A percentile compares a stretch with the other conserved stretches of the same genome.
These are phyloP conservation scores for Anisogramma anomala DNA, from an alignment of 2,329 filamentous ascomycete genomes.

Conservation along the genomic window DNA sequence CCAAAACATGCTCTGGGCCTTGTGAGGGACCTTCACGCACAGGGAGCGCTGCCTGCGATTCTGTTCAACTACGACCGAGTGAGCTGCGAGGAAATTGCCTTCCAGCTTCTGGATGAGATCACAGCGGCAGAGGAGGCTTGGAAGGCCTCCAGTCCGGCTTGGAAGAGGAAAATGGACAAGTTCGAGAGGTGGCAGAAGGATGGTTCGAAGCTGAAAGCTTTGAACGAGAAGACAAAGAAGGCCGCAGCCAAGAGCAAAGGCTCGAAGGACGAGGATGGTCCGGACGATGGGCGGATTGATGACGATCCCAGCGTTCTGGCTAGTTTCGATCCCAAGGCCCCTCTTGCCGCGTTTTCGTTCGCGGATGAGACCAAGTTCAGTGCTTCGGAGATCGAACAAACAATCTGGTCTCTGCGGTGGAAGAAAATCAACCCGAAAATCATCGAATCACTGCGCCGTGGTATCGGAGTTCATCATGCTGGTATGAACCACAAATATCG, in stretches of 20 bases:
- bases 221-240: conserved; percentile 7
- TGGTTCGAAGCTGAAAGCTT: not conserved
- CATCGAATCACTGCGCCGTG: conserved; percentile 50
- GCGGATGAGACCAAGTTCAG: conserved; percentile 49
- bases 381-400: conserved; percentile 45
- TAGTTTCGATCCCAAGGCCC: conserved; percentile 55
- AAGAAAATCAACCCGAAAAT: conserved; percentile 41
- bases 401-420: conserved; percentile 38
- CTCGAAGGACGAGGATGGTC: conserved; percentile 30
- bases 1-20: conserved; percentile 7
- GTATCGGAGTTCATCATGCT: conserved; percentile 66
- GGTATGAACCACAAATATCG: conserved; percentile 71
- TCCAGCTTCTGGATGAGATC: conserved; percentile 40
- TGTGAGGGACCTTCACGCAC: conserved; percentile 21
- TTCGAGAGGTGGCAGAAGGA: conserved; percentile 36
- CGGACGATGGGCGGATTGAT: conserved; percentile 35
- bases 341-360: conserved; percentile 53
- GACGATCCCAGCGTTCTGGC: conserved; percentile 47
- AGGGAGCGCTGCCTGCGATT: conserved; percentile 59
- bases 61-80: conserved; percentile 66
- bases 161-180: conserved; percentile 47
- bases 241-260: conserved; percentile 22
- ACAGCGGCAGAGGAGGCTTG: conserved; percentile 41
- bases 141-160: conserved; percentile 44
- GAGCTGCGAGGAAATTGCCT: conserved; percentile 49